Evolutionary conservation across 371 early-diverging fungal genomes (phyloP).

Genomic region (Mortierella sp.): DNA sequence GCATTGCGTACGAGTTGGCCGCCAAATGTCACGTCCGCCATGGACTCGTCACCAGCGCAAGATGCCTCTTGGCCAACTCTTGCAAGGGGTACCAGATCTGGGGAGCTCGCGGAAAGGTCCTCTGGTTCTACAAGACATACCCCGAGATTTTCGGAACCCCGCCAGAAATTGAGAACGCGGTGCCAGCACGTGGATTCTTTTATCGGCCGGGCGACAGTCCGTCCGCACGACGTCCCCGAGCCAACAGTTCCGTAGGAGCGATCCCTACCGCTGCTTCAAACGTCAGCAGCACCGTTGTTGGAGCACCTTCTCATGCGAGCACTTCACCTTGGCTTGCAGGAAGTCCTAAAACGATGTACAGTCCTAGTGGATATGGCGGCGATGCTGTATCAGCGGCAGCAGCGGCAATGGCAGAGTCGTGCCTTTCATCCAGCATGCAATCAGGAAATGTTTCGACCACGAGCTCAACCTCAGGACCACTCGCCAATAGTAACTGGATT

Average conservation of each 20-base stretch:
- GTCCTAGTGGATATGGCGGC: constrained; percentile 24
- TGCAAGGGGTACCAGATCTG: constrained; percentile 44
- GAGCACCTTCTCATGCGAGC: constrained; percentile 7
- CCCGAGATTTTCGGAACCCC: constrained; percentile 33
- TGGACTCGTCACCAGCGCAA: constrained; percentile 40
- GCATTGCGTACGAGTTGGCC: constrained; percentile 43
- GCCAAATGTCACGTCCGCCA: constrained; percentile 38
- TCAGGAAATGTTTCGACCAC: constrained; percentile 3
- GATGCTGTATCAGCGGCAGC: constrained; percentile 45
- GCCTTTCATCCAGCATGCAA: constrained; percentile 11
- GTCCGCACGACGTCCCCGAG: neutral
- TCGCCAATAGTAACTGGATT: neutral
- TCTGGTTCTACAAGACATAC: constrained; percentile 34
- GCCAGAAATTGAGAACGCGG: constrained; percentile 23
- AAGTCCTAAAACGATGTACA: constrained; percentile 45
- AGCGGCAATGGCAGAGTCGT: constrained; percentile 42
- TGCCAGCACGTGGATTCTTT: constrained; percentile 24
- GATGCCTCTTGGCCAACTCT: constrained; percentile 32
- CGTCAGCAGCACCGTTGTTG: neutral
- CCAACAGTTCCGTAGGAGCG: neutral
- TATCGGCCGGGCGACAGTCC: constrained; percentile 26
- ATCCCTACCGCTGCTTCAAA: neutral
- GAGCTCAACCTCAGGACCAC: neutral
- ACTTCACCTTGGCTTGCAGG: constrained; percentile 44
- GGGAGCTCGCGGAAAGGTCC: constrained; percentile 47